Base-by-base conservation (phyloP, 2,329 filamentous ascomycete genomes). In the Pseudovirgaria hyperparasitica region DNA sequence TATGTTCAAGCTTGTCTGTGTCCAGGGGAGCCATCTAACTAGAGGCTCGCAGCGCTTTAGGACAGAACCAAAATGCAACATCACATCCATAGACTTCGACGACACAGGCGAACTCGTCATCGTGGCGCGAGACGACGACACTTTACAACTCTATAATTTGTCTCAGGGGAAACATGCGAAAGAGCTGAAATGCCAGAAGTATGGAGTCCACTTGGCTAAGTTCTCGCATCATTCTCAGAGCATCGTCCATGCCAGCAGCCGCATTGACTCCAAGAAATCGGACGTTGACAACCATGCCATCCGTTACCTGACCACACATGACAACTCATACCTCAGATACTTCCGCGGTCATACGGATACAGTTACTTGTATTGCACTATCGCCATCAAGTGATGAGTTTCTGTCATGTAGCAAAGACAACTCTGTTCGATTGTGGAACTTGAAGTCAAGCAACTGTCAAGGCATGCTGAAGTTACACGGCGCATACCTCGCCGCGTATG, bases 271-370 rank as follows among this genome's bases (percentile, higher is more conserved):
- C 84, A 62, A 34, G 60, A 10, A 16, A 9, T 16, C 17, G 18
- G 22, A 25, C 16, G 22, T 16, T 25, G 13, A 6, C 16, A 13
- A 12, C 12, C 5, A 25, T 8, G 9, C 73, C 44, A 92, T 80
- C 39, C 77, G 75, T 50, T 94, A 80, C 58, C 78, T 85, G 35
- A 92, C 72, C 30, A 93, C 78, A 9, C 90, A 98, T 55, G 90
- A 96, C 54, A 94, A 96, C 58, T 81, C 78, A 32, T 98, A 92
- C 54, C 81, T 96, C 35, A 80, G 90, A 36, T 98, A 98, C 57
- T 98, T 96, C 51, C 77, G 82, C 34, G 90, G 87, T 26, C 90
- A 98, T 54, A 79, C 81, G 22, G 77, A 71, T 32, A 67, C 76
- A 29, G 90, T 98, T 19, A 96, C 87, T 11, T 79, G 70, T 34